These are phyloP conservation scores for Boletus rex-veris DNA, from an alignment of 768 basidiomycete genomes.

Conservation along the genomic window DNA sequence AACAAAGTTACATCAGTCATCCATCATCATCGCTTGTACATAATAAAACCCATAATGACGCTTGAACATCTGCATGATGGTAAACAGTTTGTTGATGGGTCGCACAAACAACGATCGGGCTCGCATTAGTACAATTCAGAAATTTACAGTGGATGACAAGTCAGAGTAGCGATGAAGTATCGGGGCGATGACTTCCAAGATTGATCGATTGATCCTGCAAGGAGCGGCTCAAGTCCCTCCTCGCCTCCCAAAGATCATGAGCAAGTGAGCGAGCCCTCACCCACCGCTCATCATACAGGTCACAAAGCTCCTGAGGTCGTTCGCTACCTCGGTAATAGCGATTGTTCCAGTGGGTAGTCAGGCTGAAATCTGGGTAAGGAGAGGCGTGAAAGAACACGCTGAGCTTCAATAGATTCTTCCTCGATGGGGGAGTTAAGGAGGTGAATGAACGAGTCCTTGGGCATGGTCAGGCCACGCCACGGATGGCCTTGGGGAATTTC, in stretches of 20 bases:
- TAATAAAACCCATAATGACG: background rate
- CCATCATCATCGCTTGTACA: no score
- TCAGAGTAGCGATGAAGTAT: no score
- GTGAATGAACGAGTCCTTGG: background rate
- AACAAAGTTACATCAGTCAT: background rate
- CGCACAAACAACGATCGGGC: no score
- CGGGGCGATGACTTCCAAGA: no score
- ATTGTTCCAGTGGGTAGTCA: constrained; percentile 4
- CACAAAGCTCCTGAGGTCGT: background rate
- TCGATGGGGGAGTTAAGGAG: constrained; percentile 5
- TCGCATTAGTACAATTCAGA: no score
- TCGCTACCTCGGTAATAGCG: background rate
- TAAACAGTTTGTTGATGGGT: no score
- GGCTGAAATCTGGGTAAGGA: background rate
- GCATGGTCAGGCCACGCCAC: constrained; percentile 9
- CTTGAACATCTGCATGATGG: no score
- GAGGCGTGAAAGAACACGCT: constrained; percentile 11
- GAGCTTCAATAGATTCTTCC: constrained; percentile 5
- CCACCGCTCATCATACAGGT: constrained; percentile 5
- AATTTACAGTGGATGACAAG: no score
- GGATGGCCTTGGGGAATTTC: constrained; percentile 6
- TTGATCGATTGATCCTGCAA: no score
- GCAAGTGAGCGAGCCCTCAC: background rate
- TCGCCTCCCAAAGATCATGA: background rate
- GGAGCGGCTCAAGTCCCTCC: background rate